These are phyloP conservation scores for Linum lewisii DNA, from an alignment of 345 rosid species.

Conservation along the genomic window DNA sequence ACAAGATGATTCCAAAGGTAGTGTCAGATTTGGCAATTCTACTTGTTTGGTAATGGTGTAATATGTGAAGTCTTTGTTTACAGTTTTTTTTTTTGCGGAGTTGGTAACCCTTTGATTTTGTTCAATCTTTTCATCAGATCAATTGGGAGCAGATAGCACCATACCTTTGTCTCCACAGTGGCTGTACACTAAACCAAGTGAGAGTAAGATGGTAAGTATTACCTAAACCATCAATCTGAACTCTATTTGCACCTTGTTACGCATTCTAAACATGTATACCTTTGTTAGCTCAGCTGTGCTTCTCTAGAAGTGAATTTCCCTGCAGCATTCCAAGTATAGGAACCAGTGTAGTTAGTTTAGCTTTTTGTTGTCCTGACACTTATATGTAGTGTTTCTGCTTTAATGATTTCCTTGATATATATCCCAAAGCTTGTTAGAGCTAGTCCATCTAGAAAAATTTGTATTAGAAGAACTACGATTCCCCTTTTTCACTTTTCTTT, in stretches of 20 bases:
- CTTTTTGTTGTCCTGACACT: not conserved
- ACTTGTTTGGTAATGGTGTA: not conserved
- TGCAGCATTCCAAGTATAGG: no score
- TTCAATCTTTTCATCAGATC: slow-evolving; percentile 34
- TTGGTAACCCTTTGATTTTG: not conserved
- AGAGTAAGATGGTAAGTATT: slow-evolving; percentile 38
- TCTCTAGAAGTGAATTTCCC: no score
- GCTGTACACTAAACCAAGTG: slow-evolving; percentile 74
- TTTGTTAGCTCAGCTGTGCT: not conserved
- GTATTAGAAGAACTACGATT: no score
- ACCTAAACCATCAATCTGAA: not conserved
- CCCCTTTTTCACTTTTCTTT: no score
- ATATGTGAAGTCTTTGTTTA: not conserved
- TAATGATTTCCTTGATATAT: not conserved
- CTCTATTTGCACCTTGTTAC: not conserved
- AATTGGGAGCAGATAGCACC: slow-evolving; percentile 52
- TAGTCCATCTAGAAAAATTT: no score
- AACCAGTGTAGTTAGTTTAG: not conserved
- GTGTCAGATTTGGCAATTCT: not conserved
- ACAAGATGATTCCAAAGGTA: slow-evolving; percentile 45
- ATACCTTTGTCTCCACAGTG: slow-evolving; percentile 95
- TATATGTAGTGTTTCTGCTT: not conserved
- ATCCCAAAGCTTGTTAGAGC: not conserved
- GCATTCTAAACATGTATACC: not conserved
- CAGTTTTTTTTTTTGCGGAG: not conserved